Base-by-base conservation (phyloP, 192 early-diverging fungal genomes). In the Coemansia pectinata region DNA sequence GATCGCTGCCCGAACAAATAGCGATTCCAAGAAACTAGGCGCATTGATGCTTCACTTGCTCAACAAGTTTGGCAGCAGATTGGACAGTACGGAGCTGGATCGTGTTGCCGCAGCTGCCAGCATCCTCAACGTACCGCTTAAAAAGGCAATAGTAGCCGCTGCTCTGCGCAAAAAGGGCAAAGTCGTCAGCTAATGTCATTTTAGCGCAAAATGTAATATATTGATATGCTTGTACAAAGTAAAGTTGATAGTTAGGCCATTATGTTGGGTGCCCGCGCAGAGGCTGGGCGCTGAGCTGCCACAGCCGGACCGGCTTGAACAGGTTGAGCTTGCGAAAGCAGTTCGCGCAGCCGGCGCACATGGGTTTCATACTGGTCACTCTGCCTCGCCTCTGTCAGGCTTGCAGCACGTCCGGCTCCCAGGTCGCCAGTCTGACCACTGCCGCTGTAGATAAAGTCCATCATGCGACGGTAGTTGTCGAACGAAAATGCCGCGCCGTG, bases 391-490 rank as follows among this genome's bases (percentile, higher is more conserved):
- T 77, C 76, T 66, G 65, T 48, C 47, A 74, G 66, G 62, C 61
- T 77, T 17, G 44, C 67, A 14, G 69, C 79, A 9, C 79, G 70
- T 2, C 74, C 73, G 11, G 41, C 52, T 34, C 61, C 66, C 36
- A 70, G 12, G 23, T 65, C 70, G 25, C 74, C 66, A 8, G 55
- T 52, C 45, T 81, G 71, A 29, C 74, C 71, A 21, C 63, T 68
- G 62, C 72, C 75, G 27, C 83, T 81, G 71, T 86, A 91, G 40
- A 93, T 88, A 62, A 93, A 76, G 63, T 88, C 88, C 29, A 96
- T 55, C 64, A 95, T 78, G n/a, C 85, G 81, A 31, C 86, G 86
- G 81, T 94, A 95, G 69, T 94, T 90, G 55, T 96, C 93, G 80
- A 92, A 91, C 17, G 90, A 86, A 74, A 93, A 95, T 34, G 72